Evolutionary conservation across 306 rosid genomes (phyloP), one percentile per base, ranked within the genome.

Genomic region (Inga oerstediana): DNA sequence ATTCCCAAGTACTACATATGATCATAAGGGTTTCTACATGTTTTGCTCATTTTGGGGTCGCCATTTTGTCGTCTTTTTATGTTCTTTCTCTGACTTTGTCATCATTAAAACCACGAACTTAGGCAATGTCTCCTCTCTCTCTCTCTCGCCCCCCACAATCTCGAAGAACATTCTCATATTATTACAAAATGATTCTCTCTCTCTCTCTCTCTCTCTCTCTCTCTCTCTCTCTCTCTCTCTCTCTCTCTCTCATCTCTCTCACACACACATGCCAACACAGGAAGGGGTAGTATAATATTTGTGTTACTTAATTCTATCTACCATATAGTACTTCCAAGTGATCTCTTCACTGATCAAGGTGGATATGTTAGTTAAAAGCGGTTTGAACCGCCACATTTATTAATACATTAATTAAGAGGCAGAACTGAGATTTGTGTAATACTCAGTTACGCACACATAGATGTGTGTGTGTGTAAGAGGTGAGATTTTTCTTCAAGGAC

Each of bases 41-140:
- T 72, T 79, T 20, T 16, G 30, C 72, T 81, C 80, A 78, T 78
- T 32, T 87, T 85, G 79, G 74, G 76, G 81, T 70, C 79, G 44
- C 83, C 82, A 84, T 84, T 80, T 87, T 86, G 86, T 84, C 86
- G 81, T 88, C 91, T 90, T 90, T 90, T 85, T 79, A 85, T 82
- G 85, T 83, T 65, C 58, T 59, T 65, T 77, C 75, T 72, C 52
- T 72, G 22, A 46, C 59, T 46, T 27, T 72, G 76, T 15, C 68
- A 78, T 59, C 64, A 74, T 56, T 48, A 68, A 75, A 79, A 35
- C 69, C 84, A 35, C 41, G 83, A 76, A 83, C 59, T 86, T 76
- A 44, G 71, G 76, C 76, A 83, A 37, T 37, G 76, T 78, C 48
- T 24, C 22, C 48, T 41, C 52, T 39, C 82, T 46, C 44, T n/a